Conservation (phyloP, 1,284 basidiomycete genomes). For the Melampsora larici-populina region DNA sequence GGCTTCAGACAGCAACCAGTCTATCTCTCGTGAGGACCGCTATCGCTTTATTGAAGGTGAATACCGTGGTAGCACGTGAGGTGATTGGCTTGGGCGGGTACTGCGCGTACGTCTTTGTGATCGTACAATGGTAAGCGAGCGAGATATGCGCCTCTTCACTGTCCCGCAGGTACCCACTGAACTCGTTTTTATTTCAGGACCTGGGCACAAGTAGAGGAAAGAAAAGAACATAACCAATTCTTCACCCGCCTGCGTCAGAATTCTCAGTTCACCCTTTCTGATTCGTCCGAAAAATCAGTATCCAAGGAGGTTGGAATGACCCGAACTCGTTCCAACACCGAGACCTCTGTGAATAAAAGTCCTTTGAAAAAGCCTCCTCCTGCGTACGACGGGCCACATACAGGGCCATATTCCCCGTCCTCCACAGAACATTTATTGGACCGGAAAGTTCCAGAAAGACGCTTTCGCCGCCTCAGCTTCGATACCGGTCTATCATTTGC, state of each 20-base stretch:
- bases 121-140: conserved; percentile 19
- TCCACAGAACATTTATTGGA: neutral
- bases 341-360: neutral
- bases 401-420: too few relatives aligned
- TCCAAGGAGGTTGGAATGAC: neutral
- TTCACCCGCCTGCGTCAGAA: neutral
- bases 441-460: neutral
- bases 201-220: neutral
- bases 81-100: conserved; percentile 26
- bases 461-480: conserved; percentile 19
- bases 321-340: neutral
- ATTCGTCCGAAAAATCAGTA: neutral
- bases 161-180: neutral
- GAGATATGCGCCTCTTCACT: too few relatives aligned
- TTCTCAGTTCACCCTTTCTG: neutral
- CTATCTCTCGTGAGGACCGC: conserved; percentile 20
- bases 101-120: conserved; percentile 17
- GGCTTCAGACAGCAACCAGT: conserved; percentile 17
- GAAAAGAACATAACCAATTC: neutral
- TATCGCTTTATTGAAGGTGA: conserved; percentile 15
- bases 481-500: conserved; percentile 21
- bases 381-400: too few relatives aligned
- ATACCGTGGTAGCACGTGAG: conserved; percentile 28
- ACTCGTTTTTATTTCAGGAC: neutral
- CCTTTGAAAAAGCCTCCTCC: too few relatives aligned